phyloP scores from a whole-genome alignment of 345 rosid species.

The Tarenaya hassleriana region DNA sequence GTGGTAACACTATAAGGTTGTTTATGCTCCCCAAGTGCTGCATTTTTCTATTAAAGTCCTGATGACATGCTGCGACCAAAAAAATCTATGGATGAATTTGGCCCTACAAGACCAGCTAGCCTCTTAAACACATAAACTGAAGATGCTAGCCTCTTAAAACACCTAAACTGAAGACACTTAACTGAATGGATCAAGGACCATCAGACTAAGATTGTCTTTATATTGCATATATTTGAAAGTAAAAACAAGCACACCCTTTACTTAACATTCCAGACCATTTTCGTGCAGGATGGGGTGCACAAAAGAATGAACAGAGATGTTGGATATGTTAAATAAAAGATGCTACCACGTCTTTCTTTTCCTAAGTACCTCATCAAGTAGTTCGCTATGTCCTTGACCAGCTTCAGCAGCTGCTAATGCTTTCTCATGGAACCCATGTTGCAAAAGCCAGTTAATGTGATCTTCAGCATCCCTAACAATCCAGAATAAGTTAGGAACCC shows the following conservation, averaged over 20 bases:
- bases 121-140: no score
- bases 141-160: slow-evolving; percentile 13
- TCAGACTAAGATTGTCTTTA: background rate
- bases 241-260: background rate
- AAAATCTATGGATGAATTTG: no score
- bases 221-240: background rate
- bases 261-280: background rate
- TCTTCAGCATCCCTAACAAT: slow-evolving; percentile 87
- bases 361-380: slow-evolving; percentile 81
- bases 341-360: background rate
- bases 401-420: slow-evolving; percentile 98
- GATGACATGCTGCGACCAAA: no score
- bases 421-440: slow-evolving; percentile 96
- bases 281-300: background rate
- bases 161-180: slow-evolving; percentile 7
- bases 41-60: no score
- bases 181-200: background rate
- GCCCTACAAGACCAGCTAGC: no score
- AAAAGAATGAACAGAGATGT: slow-evolving; percentile 1
- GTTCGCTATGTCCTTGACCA: slow-evolving; percentile 88
- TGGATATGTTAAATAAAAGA: slow-evolving; percentile 8
- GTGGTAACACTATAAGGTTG: background rate
- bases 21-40: no score
- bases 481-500: slow-evolving; percentile 13
- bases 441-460: slow-evolving; percentile 97